A percentile compares a stretch with the other conserved stretches of the same genome.
Conservation (phyloP, 2,329 filamentous ascomycete species). For the Fusarium proliferatum region DNA sequence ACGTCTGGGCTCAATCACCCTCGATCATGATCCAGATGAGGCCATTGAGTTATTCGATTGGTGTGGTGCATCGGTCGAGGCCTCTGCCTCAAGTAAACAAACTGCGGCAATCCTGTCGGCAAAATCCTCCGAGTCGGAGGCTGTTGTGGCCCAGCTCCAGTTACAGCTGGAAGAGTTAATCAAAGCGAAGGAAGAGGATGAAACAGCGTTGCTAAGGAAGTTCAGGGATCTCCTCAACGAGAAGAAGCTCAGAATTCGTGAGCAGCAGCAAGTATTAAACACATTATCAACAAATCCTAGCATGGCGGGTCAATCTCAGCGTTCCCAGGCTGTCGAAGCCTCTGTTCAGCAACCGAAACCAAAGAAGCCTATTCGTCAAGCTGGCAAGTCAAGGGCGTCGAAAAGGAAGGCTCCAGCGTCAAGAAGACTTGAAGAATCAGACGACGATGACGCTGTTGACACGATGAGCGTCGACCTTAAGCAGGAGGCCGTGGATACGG, state of each 20-base stretch:
- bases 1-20: slow-evolving; percentile 73
- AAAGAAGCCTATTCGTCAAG: slow-evolving; percentile 44
- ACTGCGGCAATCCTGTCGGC: slow-evolving; percentile 56
- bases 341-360: slow-evolving; percentile 24
- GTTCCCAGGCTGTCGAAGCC: slow-evolving; percentile 36
- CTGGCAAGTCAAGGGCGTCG: slow-evolving; percentile 53
- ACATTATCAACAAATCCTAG: slow-evolving; percentile 55
- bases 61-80: slow-evolving; percentile 69
- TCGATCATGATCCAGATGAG: slow-evolving; percentile 66
- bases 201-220: slow-evolving; percentile 74
- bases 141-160: slow-evolving; percentile 67
- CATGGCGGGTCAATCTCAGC: slow-evolving; percentile 45
- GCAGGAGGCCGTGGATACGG: slow-evolving; percentile 53
- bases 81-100: slow-evolving; percentile 57
- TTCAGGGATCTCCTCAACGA: slow-evolving; percentile 78
- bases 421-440: slow-evolving; percentile 54
- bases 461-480: slow-evolving; percentile 62
- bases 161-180: slow-evolving; percentile 74
- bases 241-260: slow-evolving; percentile 82
- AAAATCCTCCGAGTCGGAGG: slow-evolving; percentile 61
- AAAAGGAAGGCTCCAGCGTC: slow-evolving; percentile 63
- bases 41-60: slow-evolving; percentile 76
- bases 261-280: slow-evolving; percentile 73
- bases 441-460: slow-evolving; percentile 56
- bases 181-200: slow-evolving; percentile 72